Evolutionary conservation across 441 rosid genomes (phyloP), one percentile per base, ranked within the genome.

Genomic region (Gossypium schwendimanii): DNA sequence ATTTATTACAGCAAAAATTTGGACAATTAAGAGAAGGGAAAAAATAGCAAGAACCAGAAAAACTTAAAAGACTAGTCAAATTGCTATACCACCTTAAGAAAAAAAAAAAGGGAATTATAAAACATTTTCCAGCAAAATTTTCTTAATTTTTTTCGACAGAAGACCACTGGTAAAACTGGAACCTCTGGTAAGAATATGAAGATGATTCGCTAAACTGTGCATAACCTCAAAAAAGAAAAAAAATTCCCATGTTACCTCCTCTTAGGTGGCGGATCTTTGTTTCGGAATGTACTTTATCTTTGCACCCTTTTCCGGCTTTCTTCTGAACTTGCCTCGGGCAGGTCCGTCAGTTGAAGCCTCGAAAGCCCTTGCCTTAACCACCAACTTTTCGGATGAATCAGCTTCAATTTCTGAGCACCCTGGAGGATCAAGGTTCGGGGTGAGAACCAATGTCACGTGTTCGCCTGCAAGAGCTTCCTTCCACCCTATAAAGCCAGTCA

Each of bases 261-360:
- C 20, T 64, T 80, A 83, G 74, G 77, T 75, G 65, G 78, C 60
- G 26, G 79, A 76, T 83, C 82, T 88, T 76, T 82, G 93, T 79
- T 91, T 92, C 0, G 92, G 91, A 75, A 92, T 86, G 70, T 92
- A 92, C 83, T 86, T 88, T 75, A 89, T 83, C 88, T 87, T 92
- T 20, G 80, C 75, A 61, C 87, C 87, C 75, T 85, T 89, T 58
- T 85, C 97, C 1, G 86, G 82, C 77, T 84, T 90, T 73, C 61
- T 73, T 81, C 81, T 80, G 77, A 79, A 79, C 80, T 81, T 85
- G 54, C 77, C 76, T 73, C 73, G 87, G 66, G 69, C 78, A 69
- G 70, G 68, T 31, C 79, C 84, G 1, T 47, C 54, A 14, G 63
- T 67, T 49, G 82, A 78, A 70, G 80, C 69, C 67, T 78, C 82